Evolutionary conservation across 106 monocot genomes (phyloP).

Genomic region (Apostasia ramifera): DNA sequence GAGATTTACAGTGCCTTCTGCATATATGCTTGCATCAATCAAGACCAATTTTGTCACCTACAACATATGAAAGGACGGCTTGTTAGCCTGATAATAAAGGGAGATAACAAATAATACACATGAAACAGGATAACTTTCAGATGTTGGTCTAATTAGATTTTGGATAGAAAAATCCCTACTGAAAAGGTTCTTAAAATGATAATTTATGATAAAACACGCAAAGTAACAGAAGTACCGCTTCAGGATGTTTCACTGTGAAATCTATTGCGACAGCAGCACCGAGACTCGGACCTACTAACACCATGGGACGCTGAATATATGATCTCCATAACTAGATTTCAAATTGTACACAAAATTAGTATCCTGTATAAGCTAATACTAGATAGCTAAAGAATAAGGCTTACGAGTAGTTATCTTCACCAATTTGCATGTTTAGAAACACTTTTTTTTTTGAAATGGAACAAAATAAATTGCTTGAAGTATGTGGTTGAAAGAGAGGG

Average conservation of each 20-base stretch:
- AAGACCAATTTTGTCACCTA: slow-evolving; percentile 69
- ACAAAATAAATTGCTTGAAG: too few species aligned
- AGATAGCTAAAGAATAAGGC: too few species aligned
- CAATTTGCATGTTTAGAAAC: too few species aligned
- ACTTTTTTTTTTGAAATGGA: too few species aligned
- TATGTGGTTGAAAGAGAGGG: too few species aligned
- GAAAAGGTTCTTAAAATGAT: too few species aligned
- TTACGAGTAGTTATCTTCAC: too few species aligned
- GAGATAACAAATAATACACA: not conserved
- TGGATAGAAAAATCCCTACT: too few species aligned
- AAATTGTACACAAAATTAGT: slow-evolving; percentile 2
- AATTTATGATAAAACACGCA: not conserved
- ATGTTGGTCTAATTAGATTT: too few species aligned
- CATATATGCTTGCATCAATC: slow-evolving; percentile 76
- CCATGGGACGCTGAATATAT: slow-evolving; percentile 75
- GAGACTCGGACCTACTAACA: slow-evolving; percentile 88
- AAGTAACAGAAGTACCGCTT: slow-evolving; percentile 43
- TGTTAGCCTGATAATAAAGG: too few species aligned
- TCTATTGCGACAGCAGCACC: slow-evolving; percentile 96
- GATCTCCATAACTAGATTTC: slow-evolving; percentile 66
- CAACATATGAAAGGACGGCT: not conserved
- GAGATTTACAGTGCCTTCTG: slow-evolving; percentile 71
- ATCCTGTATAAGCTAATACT: not conserved
- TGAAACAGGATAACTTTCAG: not conserved
- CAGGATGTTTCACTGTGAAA: slow-evolving; percentile 71